These are phyloP conservation scores for Erodium trifolium DNA, from an alignment of 441 rosid genomes.

Conservation along the genomic window DNA sequence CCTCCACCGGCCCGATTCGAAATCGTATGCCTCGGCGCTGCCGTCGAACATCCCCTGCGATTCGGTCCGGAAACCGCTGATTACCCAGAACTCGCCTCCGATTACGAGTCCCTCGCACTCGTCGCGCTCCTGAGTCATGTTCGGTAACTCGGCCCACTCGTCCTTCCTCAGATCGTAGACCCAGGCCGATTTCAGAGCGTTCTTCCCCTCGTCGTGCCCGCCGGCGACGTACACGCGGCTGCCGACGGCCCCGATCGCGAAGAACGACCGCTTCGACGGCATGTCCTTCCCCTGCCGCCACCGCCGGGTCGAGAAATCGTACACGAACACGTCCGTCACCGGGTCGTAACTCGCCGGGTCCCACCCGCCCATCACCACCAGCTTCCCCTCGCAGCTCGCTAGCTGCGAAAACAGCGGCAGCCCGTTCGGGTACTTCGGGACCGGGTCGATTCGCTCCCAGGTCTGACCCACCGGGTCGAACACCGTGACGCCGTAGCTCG, in stretches of 20 bases:
- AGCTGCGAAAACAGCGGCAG: conserved; percentile 41
- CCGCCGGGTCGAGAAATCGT: conserved; percentile 26
- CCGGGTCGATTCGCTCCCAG: conserved; percentile 28
- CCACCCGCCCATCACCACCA: conserved; percentile 22
- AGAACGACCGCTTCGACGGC: conserved; percentile 35
- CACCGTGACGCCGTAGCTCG: conserved; percentile 24
- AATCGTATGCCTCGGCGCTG: conserved; percentile 26
- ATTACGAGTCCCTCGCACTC: conserved; percentile 39
- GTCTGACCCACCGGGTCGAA: conserved; percentile 26
- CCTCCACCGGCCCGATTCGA: conserved; percentile 30
- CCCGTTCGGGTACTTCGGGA: conserved; percentile 28
- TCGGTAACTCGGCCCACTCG: conserved; percentile 34
- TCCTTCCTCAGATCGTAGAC: conserved; percentile 31
- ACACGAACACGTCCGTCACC: conserved; percentile 30
- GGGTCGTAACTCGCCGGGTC: conserved; percentile 28
- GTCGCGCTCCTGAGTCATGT: conserved; percentile 36
- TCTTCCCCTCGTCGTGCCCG: conserved; percentile 45
- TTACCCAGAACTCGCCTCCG: conserved; percentile 38
- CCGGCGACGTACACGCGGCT: conserved; percentile 34
- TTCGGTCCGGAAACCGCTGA: conserved; percentile 38
- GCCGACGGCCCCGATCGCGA: conserved; percentile 26
- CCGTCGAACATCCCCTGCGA: conserved; percentile 36
- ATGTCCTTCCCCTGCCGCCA: conserved; percentile 32
- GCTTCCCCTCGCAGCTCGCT: conserved; percentile 34
- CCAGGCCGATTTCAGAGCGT: conserved; percentile 34